Evolutionary conservation across 1,284 basidiomycete species (phyloP), one percentile per base, ranked within the genome.

Genomic region (Mycena sp.): DNA sequence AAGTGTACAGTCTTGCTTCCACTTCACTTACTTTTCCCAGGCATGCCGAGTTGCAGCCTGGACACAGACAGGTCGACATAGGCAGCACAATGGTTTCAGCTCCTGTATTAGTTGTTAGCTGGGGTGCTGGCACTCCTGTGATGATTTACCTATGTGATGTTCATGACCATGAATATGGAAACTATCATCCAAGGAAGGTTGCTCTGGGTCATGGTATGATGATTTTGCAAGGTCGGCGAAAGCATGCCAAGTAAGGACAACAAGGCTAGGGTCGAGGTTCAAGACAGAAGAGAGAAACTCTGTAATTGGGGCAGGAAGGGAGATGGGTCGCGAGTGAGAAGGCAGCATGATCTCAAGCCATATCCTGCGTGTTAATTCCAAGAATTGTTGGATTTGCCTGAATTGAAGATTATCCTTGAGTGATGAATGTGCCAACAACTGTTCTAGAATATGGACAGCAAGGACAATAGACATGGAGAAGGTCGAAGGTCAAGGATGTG

Each of bases 1-100:
- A 23, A 10, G 63, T 64, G 35, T 41, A 64, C 6, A 64, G 58
- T n/a, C 58, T 5, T 1, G 1, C 45, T 51, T 62, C 44, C 7
- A 57, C 55, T 14, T 40, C 16, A 7, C 5, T 37, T 37, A 38
- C 35, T 16, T 57, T 26, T 5, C n/a, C 45, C 1, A 46, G 45
- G 17, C 9, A n/a, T 2, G 10, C 5, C 10, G 45, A 40, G 4
- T 25, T 4, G 16, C 41, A 32, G n/a, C n/a, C n/a, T n/a, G n/a
- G n/a, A n/a, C n/a, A n/a, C n/a, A 44, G 6, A 32, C 53, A 55
- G 19, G n/a, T 7, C 19, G 43, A 40, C 9, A 48, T 29, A 9
- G 55, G 45, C n/a, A 45, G 45, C 16, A 9, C 3, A 2, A 40
- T 4, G 10, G 43, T 5, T 29, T 57, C 44, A 2, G 54, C 54